Conservation (phyloP, 176 grass and related monocot genomes). For the Eleusine indica region DNA sequence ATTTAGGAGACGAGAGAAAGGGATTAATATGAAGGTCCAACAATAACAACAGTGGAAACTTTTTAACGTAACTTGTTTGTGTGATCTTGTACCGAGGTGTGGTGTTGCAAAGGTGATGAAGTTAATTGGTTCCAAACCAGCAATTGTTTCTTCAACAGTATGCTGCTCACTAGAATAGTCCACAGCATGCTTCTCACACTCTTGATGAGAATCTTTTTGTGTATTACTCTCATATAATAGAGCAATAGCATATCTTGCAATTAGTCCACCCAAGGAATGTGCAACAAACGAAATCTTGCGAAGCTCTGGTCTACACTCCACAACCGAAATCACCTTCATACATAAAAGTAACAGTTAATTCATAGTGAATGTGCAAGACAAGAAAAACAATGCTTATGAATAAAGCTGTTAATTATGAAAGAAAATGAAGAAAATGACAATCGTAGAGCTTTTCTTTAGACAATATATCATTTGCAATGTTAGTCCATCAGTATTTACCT, state of each 20-base stretch:
- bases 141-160: conserved; percentile 60
- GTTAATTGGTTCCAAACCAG: conserved; percentile 89
- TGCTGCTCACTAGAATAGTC: conserved; percentile 23
- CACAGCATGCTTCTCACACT: conserved; percentile 35
- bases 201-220: conserved; percentile 32
- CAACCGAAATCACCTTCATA: conserved; percentile 65
- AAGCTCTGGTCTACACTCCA: conserved; percentile 57
- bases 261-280: conserved; percentile 91
- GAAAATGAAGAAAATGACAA: conserved; percentile 3
- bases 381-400: background rate
- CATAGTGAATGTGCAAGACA: conserved; percentile 1
- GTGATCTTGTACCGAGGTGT: conserved; percentile 85
- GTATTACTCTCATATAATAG: conserved; percentile 53
- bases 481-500: conserved; percentile 55
- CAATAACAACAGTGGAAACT: background rate
- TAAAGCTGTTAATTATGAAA: conserved; percentile 4
- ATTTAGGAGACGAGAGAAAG: background rate
- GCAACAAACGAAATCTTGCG: conserved; percentile 89
- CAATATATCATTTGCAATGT: background rate
- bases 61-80: conserved; percentile 73
- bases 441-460: background rate
- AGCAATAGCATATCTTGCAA: conserved; percentile 94
- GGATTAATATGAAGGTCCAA: background rate
- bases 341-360: conserved; percentile 34
- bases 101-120: conserved; percentile 96